Evolutionary conservation across 2,329 filamentous ascomycete genomes (phyloP).

Genomic region (Xylariaceae sp.): DNA sequence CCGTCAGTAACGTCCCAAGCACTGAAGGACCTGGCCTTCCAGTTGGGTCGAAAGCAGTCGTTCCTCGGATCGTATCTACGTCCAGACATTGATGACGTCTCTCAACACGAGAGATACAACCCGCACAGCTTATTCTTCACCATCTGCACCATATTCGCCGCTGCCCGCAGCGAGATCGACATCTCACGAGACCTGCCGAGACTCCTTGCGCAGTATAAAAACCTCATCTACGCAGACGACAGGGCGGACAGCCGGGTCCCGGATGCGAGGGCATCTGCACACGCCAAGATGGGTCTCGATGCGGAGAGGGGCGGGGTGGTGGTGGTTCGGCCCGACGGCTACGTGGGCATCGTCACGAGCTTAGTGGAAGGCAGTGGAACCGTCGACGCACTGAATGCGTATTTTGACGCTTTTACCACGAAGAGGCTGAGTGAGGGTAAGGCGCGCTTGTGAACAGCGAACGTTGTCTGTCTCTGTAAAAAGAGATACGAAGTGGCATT

Average conservation of each 20-base stretch:
- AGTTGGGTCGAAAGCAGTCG: constrained; percentile 59
- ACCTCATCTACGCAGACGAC: constrained; percentile 84
- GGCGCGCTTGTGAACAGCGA: constrained; percentile 34
- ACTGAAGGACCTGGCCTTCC: constrained; percentile 61
- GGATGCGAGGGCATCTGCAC: constrained; percentile 65
- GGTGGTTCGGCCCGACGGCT: constrained; percentile 80
- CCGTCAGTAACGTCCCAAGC: constrained; percentile 55
- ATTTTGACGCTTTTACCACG: constrained; percentile 68
- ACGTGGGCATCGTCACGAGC: constrained; percentile 70
- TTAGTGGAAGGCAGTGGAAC: constrained; percentile 73
- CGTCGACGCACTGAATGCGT: constrained; percentile 73
- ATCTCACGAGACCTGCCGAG: constrained; percentile 65
- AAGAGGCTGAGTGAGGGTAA: constrained; percentile 46
- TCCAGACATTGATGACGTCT: constrained; percentile 55
- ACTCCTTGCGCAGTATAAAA: constrained; percentile 66
- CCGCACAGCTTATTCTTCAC: constrained; percentile 81
- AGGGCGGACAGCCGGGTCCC: constrained; percentile 65
- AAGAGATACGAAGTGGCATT: neutral
- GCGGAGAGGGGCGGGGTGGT: constrained; percentile 70
- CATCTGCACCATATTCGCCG: constrained; percentile 68
- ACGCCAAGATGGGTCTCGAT: constrained; percentile 80
- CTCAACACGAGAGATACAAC: constrained; percentile 75
- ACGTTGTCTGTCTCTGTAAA: too few species aligned
- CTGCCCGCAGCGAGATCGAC: constrained; percentile 62
- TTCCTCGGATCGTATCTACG: constrained; percentile 67